A percentile compares a stretch with the other conserved stretches of the same genome.
These are phyloP conservation scores for Monosporascus sp. DNA, from an alignment of 2,329 filamentous ascomycete genomes.

Conservation along the genomic window DNA sequence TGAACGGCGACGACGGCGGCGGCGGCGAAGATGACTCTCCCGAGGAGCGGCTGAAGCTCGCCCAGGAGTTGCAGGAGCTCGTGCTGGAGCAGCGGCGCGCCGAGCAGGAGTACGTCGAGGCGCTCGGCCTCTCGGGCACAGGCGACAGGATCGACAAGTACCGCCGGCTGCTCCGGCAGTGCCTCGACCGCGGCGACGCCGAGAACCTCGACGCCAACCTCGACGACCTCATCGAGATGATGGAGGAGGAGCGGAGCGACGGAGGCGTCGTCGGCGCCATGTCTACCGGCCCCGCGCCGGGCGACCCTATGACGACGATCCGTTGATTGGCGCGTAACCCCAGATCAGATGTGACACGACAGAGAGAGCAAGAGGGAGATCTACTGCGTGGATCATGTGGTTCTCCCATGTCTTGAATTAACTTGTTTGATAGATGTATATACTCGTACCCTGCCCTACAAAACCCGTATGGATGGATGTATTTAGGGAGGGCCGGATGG, in stretches of 20 bases:
- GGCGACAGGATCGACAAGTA: slow-evolving; percentile 72
- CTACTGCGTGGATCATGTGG: no score
- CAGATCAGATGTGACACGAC: no score
- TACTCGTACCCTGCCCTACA: no score
- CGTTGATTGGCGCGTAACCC: neutral
- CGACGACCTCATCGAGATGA: slow-evolving; percentile 56
- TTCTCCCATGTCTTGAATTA: no score
- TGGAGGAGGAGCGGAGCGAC: slow-evolving; percentile 55
- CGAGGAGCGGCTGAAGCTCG: slow-evolving; percentile 53
- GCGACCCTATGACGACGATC: neutral
- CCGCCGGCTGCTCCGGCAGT: slow-evolving; percentile 61
- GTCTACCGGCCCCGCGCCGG: neutral
- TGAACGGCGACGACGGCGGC: slow-evolving; percentile 40
- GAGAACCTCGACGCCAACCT: slow-evolving; percentile 64
- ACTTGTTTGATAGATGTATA: no score
- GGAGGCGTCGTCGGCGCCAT: slow-evolving; percentile 18
- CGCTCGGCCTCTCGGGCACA: slow-evolving; percentile 62
- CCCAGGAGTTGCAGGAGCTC: slow-evolving; percentile 50
- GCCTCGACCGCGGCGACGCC: slow-evolving; percentile 60
- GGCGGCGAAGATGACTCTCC: slow-evolving; percentile 38
- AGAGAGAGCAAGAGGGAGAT: no score
- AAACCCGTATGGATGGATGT: no score
- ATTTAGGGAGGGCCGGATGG: no score
- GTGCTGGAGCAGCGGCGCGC: slow-evolving; percentile 56
- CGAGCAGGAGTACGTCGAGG: slow-evolving; percentile 64